These are phyloP conservation scores for Lumnitzera racemosa DNA, from an alignment of 345 rosid genomes.

Conservation along the genomic window DNA sequence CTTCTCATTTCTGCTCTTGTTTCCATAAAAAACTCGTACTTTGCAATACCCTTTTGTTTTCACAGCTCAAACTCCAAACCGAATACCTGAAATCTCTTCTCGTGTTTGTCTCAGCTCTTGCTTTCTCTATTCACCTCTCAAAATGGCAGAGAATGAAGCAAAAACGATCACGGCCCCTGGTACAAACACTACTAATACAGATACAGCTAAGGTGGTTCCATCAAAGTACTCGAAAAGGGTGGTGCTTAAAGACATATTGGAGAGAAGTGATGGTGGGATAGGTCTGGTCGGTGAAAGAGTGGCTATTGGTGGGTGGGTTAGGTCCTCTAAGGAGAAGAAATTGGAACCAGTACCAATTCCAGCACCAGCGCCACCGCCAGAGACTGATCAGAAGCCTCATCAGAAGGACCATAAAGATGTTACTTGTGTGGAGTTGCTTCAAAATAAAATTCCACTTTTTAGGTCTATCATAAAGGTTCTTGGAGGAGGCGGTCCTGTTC, in stretches of 20 bases:
- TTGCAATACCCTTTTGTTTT: too few relatives aligned
- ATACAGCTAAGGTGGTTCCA: slow-evolving; percentile 3
- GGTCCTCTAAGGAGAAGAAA: slow-evolving; percentile 51
- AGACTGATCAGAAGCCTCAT: slow-evolving; percentile 10
- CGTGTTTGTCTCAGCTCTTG: not conserved
- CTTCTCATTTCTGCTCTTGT: too few relatives aligned
- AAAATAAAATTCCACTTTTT: slow-evolving; percentile 54
- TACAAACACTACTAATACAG: not conserved
- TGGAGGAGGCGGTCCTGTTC: slow-evolving; percentile 32
- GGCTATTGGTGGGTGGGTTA: slow-evolving; percentile 93
- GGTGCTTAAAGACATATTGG: slow-evolving; percentile 39
- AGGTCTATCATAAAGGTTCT: slow-evolving; percentile 49
- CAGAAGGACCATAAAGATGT: slow-evolving; percentile 21
- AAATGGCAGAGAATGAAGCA: not conserved
- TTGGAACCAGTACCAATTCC: slow-evolving; percentile 25
- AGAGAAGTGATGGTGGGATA: slow-evolving; percentile 35
- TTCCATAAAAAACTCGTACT: too few relatives aligned
- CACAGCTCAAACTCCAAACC: too few relatives aligned
- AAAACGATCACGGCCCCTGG: not conserved
- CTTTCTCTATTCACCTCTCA: not conserved
- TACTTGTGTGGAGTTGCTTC: slow-evolving; percentile 60
- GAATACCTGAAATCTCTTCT: too few relatives aligned
- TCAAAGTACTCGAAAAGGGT: slow-evolving; percentile 62
- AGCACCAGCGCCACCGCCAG: slow-evolving; percentile 11
- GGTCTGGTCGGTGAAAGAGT: slow-evolving; percentile 38